phyloP scores from a whole-genome alignment of 2,329 filamentous ascomycete genomes.

The Sporothrix globosa region DNA sequence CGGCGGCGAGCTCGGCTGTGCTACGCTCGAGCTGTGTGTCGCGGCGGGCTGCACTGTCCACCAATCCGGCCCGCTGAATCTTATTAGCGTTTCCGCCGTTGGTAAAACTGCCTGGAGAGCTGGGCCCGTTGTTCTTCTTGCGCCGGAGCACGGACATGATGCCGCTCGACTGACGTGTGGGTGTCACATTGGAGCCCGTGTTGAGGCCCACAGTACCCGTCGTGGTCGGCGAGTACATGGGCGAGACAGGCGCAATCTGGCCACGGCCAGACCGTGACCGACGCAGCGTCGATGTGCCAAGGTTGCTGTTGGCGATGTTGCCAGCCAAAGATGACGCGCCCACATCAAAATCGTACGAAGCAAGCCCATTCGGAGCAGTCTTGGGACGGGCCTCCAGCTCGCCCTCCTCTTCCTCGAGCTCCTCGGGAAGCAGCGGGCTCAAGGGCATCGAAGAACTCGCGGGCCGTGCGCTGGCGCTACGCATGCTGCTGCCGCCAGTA shows the following conservation, averaged over 20 bases:
- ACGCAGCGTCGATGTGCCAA: slow-evolving; percentile 42
- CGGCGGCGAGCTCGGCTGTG: slow-evolving; percentile 54
- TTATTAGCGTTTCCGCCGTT: slow-evolving; percentile 49
- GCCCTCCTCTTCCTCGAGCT: slow-evolving; percentile 37
- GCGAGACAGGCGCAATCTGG: slow-evolving; percentile 39
- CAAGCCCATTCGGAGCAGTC: not conserved
- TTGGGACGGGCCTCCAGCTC: not conserved
- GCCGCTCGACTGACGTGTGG: slow-evolving; percentile 48
- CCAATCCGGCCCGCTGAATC: slow-evolving; percentile 56
- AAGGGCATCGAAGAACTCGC: slow-evolving; percentile 11
- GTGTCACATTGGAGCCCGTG: slow-evolving; percentile 5
- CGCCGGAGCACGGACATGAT: slow-evolving; percentile 66
- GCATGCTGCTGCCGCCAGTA: slow-evolving; percentile 38
- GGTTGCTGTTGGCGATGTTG: slow-evolving; percentile 6
- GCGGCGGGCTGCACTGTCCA: slow-evolving; percentile 62
- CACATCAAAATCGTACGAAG: not conserved
- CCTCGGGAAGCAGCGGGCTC: slow-evolving; percentile 50
- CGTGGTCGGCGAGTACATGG: slow-evolving; percentile 33
- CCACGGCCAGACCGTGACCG: slow-evolving; percentile 51
- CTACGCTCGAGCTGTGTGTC: slow-evolving; percentile 66
- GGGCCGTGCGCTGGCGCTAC: slow-evolving; percentile 16
- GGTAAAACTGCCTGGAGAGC: slow-evolving; percentile 46
- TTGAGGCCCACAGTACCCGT: slow-evolving; percentile 33
- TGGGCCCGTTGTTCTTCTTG: slow-evolving; percentile 53
- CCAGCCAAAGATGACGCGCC: not conserved